These are phyloP conservation scores for Apiospora phragmitis DNA, from an alignment of 2,329 filamentous ascomycete species.

Conservation along the genomic window DNA sequence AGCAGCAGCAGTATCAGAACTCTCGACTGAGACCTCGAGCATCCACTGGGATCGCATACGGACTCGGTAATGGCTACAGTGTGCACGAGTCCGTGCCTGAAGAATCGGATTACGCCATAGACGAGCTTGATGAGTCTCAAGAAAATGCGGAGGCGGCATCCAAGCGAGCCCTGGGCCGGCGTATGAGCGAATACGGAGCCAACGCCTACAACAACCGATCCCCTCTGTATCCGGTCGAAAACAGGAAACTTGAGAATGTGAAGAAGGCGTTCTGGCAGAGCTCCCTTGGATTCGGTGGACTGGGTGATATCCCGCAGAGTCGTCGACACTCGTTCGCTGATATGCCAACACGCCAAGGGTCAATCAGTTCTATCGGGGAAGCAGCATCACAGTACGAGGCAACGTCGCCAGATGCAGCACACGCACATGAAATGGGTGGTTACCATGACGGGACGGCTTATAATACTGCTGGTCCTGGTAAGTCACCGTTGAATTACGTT, in stretches of 20 bases:
- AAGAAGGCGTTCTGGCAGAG: constrained; percentile 73
- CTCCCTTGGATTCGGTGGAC: constrained; percentile 63
- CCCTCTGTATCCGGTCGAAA: constrained; percentile 54
- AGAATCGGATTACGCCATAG: constrained; percentile 71
- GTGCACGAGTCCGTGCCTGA: constrained; percentile 61
- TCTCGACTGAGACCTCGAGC: constrained; percentile 58
- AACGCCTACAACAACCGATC: constrained; percentile 40
- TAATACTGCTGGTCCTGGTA: constrained; percentile 41
- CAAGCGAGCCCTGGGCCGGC: constrained; percentile 47
- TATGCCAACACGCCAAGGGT: constrained; percentile 63
- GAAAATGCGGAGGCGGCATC: constrained; percentile 45
- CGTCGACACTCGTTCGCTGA: constrained; percentile 79
- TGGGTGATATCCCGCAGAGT: constrained; percentile 68
- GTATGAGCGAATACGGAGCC: constrained; percentile 59
- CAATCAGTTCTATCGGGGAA: constrained; percentile 62
- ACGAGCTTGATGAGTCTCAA: constrained; percentile 65
- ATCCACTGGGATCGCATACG: constrained; percentile 55
- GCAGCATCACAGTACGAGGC: constrained; percentile 47
- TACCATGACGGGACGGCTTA: constrained; percentile 42
- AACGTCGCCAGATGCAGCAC: constrained; percentile 43
- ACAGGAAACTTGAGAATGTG: constrained; percentile 63
- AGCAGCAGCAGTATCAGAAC: constrained; percentile 51
- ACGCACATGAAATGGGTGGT: constrained; percentile 43
- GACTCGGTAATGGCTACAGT: constrained; percentile 57
- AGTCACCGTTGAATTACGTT: constrained; percentile 23